phyloP scores from a whole-genome alignment of 176 grass and related monocot genomes.

The Avena atlantica region DNA sequence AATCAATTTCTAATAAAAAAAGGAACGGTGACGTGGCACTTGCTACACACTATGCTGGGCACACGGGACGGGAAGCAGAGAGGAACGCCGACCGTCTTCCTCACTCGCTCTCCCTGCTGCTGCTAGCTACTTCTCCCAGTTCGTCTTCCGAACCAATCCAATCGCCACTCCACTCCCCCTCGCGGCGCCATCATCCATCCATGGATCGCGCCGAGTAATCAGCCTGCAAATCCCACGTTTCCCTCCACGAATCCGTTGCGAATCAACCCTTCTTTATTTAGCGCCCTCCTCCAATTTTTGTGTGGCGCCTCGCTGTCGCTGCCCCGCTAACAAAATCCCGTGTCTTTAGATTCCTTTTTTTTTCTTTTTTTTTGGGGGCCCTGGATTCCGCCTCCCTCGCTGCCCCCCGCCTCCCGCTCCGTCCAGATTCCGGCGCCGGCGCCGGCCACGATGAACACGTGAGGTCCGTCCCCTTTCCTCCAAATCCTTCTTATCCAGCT shows the following conservation, averaged over 20 bases:
- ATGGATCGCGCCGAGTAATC: background rate
- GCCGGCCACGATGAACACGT: conserved; percentile 11
- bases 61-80: background rate
- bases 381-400: background rate
- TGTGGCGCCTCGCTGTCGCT: conserved; percentile 25
- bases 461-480: conserved; percentile 11
- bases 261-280: conserved; percentile 13
- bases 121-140: background rate
- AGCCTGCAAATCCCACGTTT: background rate
- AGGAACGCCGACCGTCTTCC: background rate
- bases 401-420: background rate
- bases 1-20: too few species aligned
- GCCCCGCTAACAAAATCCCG: background rate
- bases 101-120: background rate
- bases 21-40: too few species aligned
- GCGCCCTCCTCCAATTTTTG: conserved; percentile 36
- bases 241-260: background rate
- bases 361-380: background rate
- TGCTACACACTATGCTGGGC: too few species aligned
- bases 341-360: background rate
- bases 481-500: background rate
- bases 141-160: conserved; percentile 8
- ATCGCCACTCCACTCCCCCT: background rate
- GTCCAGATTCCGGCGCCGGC: conserved; percentile 10
- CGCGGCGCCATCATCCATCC: background rate